These are phyloP conservation scores for Globisporangium splendens DNA, from an alignment of 352 stramenopile genomes.

Conservation along the genomic window DNA sequence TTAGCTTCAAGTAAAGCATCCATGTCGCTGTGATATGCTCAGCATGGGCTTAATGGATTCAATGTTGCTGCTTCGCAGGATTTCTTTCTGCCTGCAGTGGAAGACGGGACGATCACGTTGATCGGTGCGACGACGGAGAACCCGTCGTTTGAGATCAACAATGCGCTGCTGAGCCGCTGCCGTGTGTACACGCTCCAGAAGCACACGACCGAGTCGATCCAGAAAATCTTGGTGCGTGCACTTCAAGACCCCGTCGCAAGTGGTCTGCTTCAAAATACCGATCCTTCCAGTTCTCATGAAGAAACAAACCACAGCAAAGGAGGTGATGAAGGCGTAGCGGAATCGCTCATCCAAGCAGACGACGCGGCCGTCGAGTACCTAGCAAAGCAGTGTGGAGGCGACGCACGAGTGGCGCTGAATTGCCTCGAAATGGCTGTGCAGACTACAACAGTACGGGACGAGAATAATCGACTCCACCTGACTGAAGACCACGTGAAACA, in stretches of 20 bases:
- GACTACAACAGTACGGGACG: conserved; percentile 28
- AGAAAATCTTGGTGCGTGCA: conserved; percentile 62
- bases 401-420: conserved; percentile 79
- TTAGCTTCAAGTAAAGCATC: too few relatives aligned
- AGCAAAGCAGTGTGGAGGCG: conserved; percentile 67
- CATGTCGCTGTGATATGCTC: too few relatives aligned
- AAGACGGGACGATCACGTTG: conserved; percentile 82
- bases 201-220: conserved; percentile 58
- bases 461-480: conserved; percentile 26
- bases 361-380: conserved; percentile 63
- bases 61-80: conserved; percentile 33
- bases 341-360: conserved; percentile 37
- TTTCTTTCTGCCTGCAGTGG: conserved; percentile 80
- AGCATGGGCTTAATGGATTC: background rate
- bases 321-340: background rate
- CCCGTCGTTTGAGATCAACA: conserved; percentile 87
- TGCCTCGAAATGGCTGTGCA: conserved; percentile 77
- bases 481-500: conserved; percentile 64
- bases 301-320: background rate
- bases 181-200: conserved; percentile 78
- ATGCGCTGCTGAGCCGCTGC: conserved; percentile 74
- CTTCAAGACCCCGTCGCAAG: conserved; percentile 29
- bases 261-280: conserved; percentile 15
- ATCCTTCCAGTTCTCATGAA: background rate
- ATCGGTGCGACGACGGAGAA: conserved; percentile 90